Base-by-base conservation (phyloP, 345 rosid genomes). In the Arabidopsis suecica region DNA sequence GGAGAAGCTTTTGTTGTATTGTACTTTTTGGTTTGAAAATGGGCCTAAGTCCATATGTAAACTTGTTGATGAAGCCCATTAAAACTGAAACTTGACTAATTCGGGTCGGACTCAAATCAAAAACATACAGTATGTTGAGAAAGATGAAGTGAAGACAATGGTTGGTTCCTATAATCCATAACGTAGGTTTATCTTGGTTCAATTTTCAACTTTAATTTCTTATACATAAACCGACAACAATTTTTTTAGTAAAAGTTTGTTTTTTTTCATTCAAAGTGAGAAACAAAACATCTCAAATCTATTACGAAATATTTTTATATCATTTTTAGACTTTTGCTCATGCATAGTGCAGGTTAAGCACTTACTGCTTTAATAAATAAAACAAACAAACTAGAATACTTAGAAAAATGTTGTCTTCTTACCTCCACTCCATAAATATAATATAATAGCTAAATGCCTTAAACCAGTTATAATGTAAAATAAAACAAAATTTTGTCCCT, bases 401-500 rank as follows among this genome's bases (percentile, higher is more conserved):
- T 40, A 40, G n/a, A 40, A 11, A 18, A 22, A 40, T 65, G 33
- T 2, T 65, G 7, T 65, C 14, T 23, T 51, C 48, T 49, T 49
- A 32, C 4, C 28, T 48, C 18, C 32, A 65, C 34, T 65, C 59
- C 7, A 10, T 5, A 7, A 3, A 33, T 30, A 20, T 48, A 25
- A 45, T 14, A 25, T 48, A 25, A 45, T 14, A 25, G 37, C 2
- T 45, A 45, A 45, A 47, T 33, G 16, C 18, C 32, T 55, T 44
- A 58, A 22, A 73, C 20, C 41, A 32, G 58, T 47, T 55, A 57
- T 36, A 28, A 30, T 60, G 34, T 38, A 32, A 37, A 47, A 25
- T 5, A 73, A 65, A 45, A 32, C 8, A 51, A 60, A 60, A 20
- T 7, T 59, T 50, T 68, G 36, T 49, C 56, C 57, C 40, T 41